Evolutionary conservation across 345 rosid genomes (phyloP), one percentile per base, ranked within the genome.

Genomic region (Cardamine resedifolia): DNA sequence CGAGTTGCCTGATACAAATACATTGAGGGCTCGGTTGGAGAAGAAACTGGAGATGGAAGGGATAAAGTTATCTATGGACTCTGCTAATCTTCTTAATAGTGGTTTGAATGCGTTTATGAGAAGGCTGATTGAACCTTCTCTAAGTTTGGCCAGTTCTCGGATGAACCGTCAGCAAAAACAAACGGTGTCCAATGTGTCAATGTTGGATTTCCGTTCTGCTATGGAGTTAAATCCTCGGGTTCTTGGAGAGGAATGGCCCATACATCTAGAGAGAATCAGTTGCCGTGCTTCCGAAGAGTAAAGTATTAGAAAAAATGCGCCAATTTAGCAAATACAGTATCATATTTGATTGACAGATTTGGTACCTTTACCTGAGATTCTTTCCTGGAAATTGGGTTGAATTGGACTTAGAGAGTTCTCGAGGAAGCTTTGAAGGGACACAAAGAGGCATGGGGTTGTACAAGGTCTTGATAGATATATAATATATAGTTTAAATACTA

Each of bases 221-320:
- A 75, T 86, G 89, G 89, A 88, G 74, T 67, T 83, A 70, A 83
- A 90, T 77, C 96, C 99, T 5, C 81, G 19, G 65, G 47, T 87
- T 57, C 94, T 91, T 52, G 98, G 99, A 50, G 83, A 75, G 73
- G 83, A 85, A 47, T 88, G 96, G 97, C 55, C 96, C 6, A 59
- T 65, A 24, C 88, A 90, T 51, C 85, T 87, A 10, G 98, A 90
- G 81, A 95, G 82, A 77, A 76, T 91, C 49, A 79, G 81, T 48
- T 71, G 70, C 23, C 70, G 66, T 49, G 78, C 81, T 66, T 83
- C 44, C 2, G 83, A 84, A 65, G 85, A 81, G 64, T 80, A 70
- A 78, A 71, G 48, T 57, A 55, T 69, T 39, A 62, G 70, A 44
- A 55, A 53, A 50, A 21, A 45, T n/a, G n/a, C 30, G 64, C 36